Percentiles rank a stretch among this genome's conserved stretches.
These are phyloP conservation scores for Corymbia calophylla DNA, from an alignment of 441 rosid species.

Conservation along the genomic window DNA sequence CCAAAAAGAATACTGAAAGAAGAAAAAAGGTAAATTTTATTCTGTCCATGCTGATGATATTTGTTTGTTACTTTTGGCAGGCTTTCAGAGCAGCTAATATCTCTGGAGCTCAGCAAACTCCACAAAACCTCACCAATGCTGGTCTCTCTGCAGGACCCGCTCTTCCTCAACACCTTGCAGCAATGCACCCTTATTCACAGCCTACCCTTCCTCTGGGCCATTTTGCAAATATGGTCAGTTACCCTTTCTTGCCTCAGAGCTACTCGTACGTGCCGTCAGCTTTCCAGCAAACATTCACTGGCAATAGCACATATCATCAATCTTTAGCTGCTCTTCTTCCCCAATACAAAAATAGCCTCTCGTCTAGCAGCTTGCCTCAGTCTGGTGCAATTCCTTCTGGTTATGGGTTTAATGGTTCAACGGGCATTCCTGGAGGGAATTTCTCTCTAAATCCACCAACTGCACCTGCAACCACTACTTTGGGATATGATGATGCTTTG, in stretches of 20 bases:
- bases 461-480: constrained; percentile 56
- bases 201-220: constrained; percentile 80
- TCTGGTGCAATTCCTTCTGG: constrained; percentile 84
- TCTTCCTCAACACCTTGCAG: constrained; percentile 81
- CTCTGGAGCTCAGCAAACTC: constrained; percentile 57
- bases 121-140: constrained; percentile 51
- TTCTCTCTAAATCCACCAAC: constrained; percentile 62
- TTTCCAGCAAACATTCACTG: constrained; percentile 83
- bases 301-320: constrained; percentile 80
- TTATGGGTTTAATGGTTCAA: constrained; percentile 80
- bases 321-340: constrained; percentile 84
- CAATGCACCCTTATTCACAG: constrained; percentile 91
- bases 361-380: constrained; percentile 81
- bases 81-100: constrained; percentile 52
- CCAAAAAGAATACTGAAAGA: neutral
- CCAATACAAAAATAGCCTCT: constrained; percentile 73
- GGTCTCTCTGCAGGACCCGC: constrained; percentile 70
- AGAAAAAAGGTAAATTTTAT: neutral
- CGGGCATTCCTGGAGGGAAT: constrained; percentile 55
- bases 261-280: constrained; percentile 91
- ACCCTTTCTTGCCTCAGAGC: constrained; percentile 88
- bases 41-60: neutral
- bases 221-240: constrained; percentile 83
- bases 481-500: constrained; percentile 68
- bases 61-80: constrained; percentile 20